Evolutionary conservation across 2,329 filamentous ascomycete genomes (phyloP).

Genomic region (Fusarium chlamydosporum): DNA sequence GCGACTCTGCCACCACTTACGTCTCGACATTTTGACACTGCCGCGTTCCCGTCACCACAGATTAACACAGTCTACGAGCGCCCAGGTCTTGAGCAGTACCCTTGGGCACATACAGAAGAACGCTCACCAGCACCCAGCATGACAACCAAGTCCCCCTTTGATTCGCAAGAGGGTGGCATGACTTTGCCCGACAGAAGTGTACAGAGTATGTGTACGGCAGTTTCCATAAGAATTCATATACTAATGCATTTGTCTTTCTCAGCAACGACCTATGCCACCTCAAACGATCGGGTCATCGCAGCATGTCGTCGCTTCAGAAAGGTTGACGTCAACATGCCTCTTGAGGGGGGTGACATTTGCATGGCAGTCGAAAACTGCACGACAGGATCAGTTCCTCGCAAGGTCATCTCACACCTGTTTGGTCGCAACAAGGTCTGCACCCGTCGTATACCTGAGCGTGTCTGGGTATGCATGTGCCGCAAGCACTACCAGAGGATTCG

Average conservation of each 20-base stretch:
- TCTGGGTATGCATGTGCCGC: slow-evolving; percentile 84
- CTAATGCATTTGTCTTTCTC: slow-evolving; percentile 18
- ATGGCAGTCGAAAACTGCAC: slow-evolving; percentile 71
- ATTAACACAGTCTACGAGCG: slow-evolving; percentile 32
- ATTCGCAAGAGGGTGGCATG: slow-evolving; percentile 19
- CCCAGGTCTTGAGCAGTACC: slow-evolving; percentile 31
- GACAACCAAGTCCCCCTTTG: slow-evolving; percentile 28
- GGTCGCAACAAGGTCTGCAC: slow-evolving; percentile 86
- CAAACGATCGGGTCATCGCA: slow-evolving; percentile 43
- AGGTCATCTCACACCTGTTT: slow-evolving; percentile 85
- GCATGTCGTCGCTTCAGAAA: slow-evolving; percentile 38
- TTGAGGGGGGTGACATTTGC: slow-evolving; percentile 58
- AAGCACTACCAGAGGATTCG: slow-evolving; percentile 85
- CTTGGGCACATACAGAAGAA: slow-evolving; percentile 30
- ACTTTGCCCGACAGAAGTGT: slow-evolving; percentile 21
- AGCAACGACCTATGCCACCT: slow-evolving; percentile 19
- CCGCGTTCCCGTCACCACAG: slow-evolving; percentile 35
- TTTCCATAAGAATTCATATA: background rate
- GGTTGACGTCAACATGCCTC: slow-evolving; percentile 31
- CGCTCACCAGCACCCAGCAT: slow-evolving; percentile 29
- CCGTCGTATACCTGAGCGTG: slow-evolving; percentile 73
- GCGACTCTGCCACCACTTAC: slow-evolving; percentile 41
- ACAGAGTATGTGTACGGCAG: slow-evolving; percentile 21
- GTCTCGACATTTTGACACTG: slow-evolving; percentile 32
- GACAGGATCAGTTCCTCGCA: slow-evolving; percentile 74